These are phyloP conservation scores for Fusarium equiseti DNA, from an alignment of 2,329 filamentous ascomycete species.

Conservation along the genomic window DNA sequence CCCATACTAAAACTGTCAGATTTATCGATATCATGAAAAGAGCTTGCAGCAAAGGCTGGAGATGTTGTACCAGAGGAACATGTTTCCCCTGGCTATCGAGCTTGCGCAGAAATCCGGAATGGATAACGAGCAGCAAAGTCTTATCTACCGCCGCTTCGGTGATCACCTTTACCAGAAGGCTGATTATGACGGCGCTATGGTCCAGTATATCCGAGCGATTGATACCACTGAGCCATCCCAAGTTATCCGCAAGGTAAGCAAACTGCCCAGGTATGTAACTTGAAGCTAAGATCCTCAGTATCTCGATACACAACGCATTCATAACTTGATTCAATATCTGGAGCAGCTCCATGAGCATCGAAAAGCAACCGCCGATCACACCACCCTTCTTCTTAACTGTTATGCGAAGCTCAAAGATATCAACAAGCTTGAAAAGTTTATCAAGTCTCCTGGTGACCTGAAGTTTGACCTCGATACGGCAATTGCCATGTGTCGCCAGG, in stretches of 20 bases:
- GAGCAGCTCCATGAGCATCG: conserved; percentile 96
- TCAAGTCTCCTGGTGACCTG: conserved; percentile 92
- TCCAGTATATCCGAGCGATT: conserved; percentile 95
- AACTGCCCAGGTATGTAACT: accelerated
- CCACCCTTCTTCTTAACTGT: conserved; percentile 92
- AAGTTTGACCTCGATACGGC: conserved; percentile 98
- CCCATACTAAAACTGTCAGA: conserved; percentile 59
- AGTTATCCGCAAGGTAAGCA: conserved; percentile 84
- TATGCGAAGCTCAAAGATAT: conserved; percentile 99
- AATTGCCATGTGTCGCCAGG: conserved; percentile 96
- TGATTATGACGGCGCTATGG: conserved; percentile 98
- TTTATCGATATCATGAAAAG: conserved; percentile 92
- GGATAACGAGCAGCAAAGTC: conserved; percentile 83
- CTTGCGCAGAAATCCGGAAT: conserved; percentile 90
- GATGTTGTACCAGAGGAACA: conserved; percentile 91
- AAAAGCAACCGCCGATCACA: conserved; percentile 94
- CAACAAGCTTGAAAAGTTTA: conserved; percentile 94
- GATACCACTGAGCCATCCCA: conserved; percentile 97
- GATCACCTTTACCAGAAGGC: conserved; percentile 95
- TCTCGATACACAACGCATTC: conserved; percentile 95
- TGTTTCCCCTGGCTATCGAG: conserved; percentile 92
- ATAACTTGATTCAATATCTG: conserved; percentile 96
- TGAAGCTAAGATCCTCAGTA: conserved; percentile 68
- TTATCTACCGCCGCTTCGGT: conserved; percentile 93
- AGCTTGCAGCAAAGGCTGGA: conserved; percentile 90